phyloP scores from a whole-genome alignment of 768 basidiomycete species.

The Hypholoma fasciculare region DNA sequence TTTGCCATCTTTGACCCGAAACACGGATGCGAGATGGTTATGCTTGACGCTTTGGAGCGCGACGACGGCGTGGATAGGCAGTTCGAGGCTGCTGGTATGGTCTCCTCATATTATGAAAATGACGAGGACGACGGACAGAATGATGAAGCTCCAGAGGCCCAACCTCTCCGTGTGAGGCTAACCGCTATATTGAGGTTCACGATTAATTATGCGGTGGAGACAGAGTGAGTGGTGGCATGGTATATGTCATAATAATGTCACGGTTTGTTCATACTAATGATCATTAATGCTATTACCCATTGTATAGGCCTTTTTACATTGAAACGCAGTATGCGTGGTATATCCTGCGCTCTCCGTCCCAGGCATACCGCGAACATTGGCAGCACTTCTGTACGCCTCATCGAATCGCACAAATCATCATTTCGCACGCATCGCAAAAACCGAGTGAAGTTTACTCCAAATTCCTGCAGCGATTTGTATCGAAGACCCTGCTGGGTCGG shows the following conservation, averaged over 20 bases:
- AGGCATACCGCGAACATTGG: conserved; percentile 42
- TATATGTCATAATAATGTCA: no score
- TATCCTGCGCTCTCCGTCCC: conserved; percentile 48
- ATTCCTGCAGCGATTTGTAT: conserved; percentile 35
- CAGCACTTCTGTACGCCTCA: conserved; percentile 51
- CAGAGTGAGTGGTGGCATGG: conserved; percentile 43
- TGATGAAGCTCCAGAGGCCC: conserved; percentile 34
- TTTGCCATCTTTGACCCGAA: conserved; percentile 64
- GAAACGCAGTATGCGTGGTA: conserved; percentile 69
- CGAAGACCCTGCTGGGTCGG: conserved; percentile 32
- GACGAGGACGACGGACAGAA: conserved; percentile 69
- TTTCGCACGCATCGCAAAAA: conserved; percentile 32
- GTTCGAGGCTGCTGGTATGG: conserved; percentile 59
- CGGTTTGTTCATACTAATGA: not conserved
- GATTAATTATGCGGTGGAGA: conserved; percentile 48
- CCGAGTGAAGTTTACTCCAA: conserved; percentile 27
- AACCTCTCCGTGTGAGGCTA: conserved; percentile 43
- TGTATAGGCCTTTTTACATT: conserved; percentile 58
- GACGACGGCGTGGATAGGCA: conserved; percentile 38
- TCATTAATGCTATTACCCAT: not conserved
- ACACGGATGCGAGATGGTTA: conserved; percentile 43
- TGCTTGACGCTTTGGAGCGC: conserved; percentile 46
- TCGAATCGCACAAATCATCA: conserved; percentile 49
- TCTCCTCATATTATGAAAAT: conserved; percentile 42
- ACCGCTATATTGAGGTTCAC: conserved; percentile 45